Base-by-base conservation (phyloP, 495 filamentous ascomycete genomes). In the Podospora anserina region DNA sequence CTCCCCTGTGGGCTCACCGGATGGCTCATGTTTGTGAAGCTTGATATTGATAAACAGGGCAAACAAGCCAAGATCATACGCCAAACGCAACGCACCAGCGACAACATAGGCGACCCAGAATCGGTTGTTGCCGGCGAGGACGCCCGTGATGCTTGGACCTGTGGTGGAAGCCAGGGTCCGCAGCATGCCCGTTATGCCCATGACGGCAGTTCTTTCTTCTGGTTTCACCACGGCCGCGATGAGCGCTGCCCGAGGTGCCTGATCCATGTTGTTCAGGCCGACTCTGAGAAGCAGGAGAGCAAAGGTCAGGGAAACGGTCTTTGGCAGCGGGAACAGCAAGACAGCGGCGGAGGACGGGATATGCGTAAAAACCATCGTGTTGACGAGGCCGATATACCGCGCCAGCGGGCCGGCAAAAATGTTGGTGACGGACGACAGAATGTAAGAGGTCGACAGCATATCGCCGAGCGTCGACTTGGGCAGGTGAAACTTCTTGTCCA, bases 181-280 rank as follows among this genome's bases (percentile, higher is more conserved):
- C 60, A 91, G 81, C 16, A 92, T 88, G 71, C 90, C 88, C 4
- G 91, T 86, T 1, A 89, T 81, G 4, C 90, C 89, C 89, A 93
- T 89, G 34, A 93, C 90, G 0, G 91, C 91, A 0, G 93, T 97
- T 5, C 92, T 84, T 76, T 95, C 92, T 65, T 87, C 86, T 0
- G 90, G 87, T 30, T 87, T 83, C 5, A 95, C 85, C 0, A 89
- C 88, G 0, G 89, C 86, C 1, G 92, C 89, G 13, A 96, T 85
- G 76, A 96, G 93, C 0, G 93, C 92, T 2, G 91, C 86, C 1
- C 92, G 87, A 0, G 93, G 93, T 0, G 89, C 91, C 71, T 91
- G 88, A 74, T 96, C 92, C 92, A 96, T 96, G 59, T 78, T 77
- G 71, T 83, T 82, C 7, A 83, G 69, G 9, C 78, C 73, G 0